Evolutionary conservation across 2,329 filamentous ascomycete species (phyloP).

Genomic region (Atkinsonella hypoxylon): DNA sequence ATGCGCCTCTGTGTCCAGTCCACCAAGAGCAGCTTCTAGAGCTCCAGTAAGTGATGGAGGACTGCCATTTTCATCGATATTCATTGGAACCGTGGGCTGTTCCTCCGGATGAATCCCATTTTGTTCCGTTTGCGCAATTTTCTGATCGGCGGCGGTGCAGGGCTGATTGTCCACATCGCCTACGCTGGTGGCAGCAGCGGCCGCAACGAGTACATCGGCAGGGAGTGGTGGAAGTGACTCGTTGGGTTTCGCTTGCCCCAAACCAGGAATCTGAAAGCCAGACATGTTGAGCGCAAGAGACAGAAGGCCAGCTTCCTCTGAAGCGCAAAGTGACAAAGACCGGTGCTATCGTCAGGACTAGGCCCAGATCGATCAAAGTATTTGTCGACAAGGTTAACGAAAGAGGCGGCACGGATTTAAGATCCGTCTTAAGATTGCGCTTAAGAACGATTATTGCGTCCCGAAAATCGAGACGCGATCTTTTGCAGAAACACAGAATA

Average conservation of each 20-base stretch:
- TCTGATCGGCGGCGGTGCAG: background rate
- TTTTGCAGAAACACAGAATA: background rate
- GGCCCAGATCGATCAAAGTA: background rate
- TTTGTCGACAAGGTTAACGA: background rate
- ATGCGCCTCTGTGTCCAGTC: slow-evolving; percentile 14
- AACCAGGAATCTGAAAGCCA: slow-evolving; percentile 30
- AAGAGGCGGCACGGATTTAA: background rate
- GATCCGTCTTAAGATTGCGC: no score
- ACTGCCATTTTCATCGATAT: slow-evolving; percentile 22
- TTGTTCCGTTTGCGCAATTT: background rate
- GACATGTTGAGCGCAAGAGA: slow-evolving; percentile 19
- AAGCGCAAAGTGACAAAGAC: background rate
- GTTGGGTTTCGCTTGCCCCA: slow-evolving; percentile 31
- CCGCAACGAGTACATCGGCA: slow-evolving; percentile 18
- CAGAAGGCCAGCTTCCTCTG: background rate
- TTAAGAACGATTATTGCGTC: background rate
- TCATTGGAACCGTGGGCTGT: slow-evolving; percentile 21
- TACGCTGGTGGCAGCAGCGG: slow-evolving; percentile 19
- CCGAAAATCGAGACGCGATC: background rate
- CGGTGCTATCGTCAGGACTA: background rate
- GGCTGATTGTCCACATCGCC: slow-evolving; percentile 8
- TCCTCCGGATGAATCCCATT: background rate
- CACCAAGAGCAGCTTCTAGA: slow-evolving; percentile 32
- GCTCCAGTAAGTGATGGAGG: slow-evolving; percentile 28
- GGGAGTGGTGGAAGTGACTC: slow-evolving; percentile 28